phyloP scores from a whole-genome alignment of 176 grass and related monocot genomes.

The Tillandsia fasciculata region DNA sequence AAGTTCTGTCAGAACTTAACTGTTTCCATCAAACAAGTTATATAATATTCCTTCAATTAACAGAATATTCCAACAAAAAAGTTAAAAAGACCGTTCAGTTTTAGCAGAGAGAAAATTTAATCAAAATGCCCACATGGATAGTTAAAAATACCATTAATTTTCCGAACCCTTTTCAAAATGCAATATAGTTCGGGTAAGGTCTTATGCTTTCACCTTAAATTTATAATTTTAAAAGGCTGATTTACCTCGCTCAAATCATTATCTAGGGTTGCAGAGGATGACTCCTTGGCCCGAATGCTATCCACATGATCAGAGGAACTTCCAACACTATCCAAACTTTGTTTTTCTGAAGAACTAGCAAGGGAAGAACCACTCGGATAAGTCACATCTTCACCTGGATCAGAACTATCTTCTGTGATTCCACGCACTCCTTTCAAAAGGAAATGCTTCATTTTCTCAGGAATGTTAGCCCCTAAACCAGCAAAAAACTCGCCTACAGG shows the following conservation, averaged over 20 bases:
- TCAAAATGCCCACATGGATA: too few relatives aligned
- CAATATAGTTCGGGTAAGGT: too few relatives aligned
- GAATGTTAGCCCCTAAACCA: conserved; percentile 38
- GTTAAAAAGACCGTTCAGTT: too few relatives aligned
- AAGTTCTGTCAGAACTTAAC: too few relatives aligned
- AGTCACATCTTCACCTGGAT: conserved; percentile 46
- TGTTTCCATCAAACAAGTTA: too few relatives aligned
- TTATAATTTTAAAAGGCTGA: too few relatives aligned
- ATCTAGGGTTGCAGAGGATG: conserved; percentile 33
- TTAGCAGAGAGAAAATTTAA: background rate
- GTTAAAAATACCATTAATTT: too few relatives aligned
- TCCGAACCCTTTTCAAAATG: too few relatives aligned
- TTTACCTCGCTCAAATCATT: conserved; percentile 50
- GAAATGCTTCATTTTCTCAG: conserved; percentile 82
- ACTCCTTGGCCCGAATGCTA: conserved; percentile 60
- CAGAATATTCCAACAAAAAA: too few relatives aligned
- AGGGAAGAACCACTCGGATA: conserved; percentile 30
- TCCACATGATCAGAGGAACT: conserved; percentile 44
- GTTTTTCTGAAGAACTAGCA: conserved; percentile 32
- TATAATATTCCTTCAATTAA: too few relatives aligned
- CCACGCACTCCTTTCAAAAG: conserved; percentile 74
- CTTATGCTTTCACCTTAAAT: too few relatives aligned
- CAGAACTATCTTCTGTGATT: conserved; percentile 68
- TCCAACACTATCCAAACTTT: conserved; percentile 28
- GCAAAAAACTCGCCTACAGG: conserved; percentile 26